A percentile compares a stretch with the other conserved stretches of the same genome.
phyloP scores from a whole-genome alignment of 805 yeast genomes.

The Pichia californica region DNA sequence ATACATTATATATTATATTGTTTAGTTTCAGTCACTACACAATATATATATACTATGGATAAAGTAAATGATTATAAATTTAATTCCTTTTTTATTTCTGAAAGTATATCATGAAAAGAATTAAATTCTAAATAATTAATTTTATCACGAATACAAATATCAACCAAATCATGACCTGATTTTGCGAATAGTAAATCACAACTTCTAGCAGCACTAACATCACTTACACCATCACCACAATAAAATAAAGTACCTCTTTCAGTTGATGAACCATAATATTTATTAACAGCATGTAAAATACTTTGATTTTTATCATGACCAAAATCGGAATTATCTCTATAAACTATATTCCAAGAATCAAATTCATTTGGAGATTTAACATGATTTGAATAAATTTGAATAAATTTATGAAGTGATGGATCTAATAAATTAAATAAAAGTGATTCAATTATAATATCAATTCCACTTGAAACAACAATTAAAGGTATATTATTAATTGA shows the following conservation, averaged over 20 bases:
- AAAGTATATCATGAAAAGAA: conserved; percentile 66
- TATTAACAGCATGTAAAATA: conserved; percentile 45
- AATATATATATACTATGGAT: no score
- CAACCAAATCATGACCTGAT: conserved; percentile 82
- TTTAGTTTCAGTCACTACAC: no score
- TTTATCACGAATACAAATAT: conserved; percentile 70
- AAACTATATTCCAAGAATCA: conserved; percentile 71
- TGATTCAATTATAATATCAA: conserved; percentile 85
- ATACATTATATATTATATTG: no score
- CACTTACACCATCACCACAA: conserved; percentile 98
- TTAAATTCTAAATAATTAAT: conserved; percentile 84
- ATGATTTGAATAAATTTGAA: conserved; percentile 74
- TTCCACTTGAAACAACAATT: conserved; percentile 85
- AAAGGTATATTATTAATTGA: conserved; percentile 67
- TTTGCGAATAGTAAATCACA: conserved; percentile 92
- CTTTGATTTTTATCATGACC: conserved; percentile 94
- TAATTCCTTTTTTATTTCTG: conserved; percentile 44
- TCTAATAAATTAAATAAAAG: conserved; percentile 53
- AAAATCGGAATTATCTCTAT: conserved; percentile 76
- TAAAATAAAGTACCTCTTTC: conserved; percentile 69
- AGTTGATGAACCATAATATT: conserved; percentile 12
- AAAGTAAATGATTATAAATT: background rate
- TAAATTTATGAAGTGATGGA: conserved; percentile 25
- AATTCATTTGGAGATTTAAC: conserved; percentile 32
- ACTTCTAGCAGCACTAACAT: conserved; percentile 90